Conservation (phyloP, 163 green algal species). For the Coccomyxa subellipsoidea region DNA sequence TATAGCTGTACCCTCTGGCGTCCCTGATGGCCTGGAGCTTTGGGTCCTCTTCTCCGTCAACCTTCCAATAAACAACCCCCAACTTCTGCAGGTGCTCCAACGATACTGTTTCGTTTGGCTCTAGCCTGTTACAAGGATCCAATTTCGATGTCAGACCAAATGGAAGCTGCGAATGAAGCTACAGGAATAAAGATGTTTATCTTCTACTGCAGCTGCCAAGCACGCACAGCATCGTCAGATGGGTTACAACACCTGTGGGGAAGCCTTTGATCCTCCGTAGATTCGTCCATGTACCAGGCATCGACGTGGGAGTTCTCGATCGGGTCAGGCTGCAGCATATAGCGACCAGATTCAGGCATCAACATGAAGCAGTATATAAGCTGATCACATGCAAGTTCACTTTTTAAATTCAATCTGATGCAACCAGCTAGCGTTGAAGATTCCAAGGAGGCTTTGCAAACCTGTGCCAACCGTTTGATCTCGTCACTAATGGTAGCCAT, state of each 20-base stretch:
- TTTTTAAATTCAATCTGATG: background rate
- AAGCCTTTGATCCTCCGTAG: slow-evolving; percentile 71
- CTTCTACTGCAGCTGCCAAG: too few relatives aligned
- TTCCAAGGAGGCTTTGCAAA: background rate
- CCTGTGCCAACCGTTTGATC: background rate
- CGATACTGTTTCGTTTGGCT: slow-evolving; percentile 44
- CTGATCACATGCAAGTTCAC: background rate
- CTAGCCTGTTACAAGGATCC: slow-evolving; percentile 22
- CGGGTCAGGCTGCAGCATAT: slow-evolving; percentile 32
- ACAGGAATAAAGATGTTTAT: too few relatives aligned
- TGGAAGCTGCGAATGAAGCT: background rate
- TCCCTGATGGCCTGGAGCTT: slow-evolving; percentile 78
- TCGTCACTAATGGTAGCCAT: background rate
- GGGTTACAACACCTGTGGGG: slow-evolving; percentile 49
- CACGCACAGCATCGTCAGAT: background rate
- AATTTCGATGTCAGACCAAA: background rate
- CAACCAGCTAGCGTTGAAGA: too few relatives aligned
- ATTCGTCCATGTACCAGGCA: slow-evolving; percentile 95
- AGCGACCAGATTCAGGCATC: too few relatives aligned
- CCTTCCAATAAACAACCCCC: slow-evolving; percentile 82
- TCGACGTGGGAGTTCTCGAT: slow-evolving; percentile 51
- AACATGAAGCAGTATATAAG: background rate
- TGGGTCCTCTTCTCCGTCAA: slow-evolving; percentile 78
- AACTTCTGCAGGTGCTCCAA: slow-evolving; percentile 63
- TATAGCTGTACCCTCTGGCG: slow-evolving; percentile 79